Conservation (phyloP, 352 stramenopile genomes). For the Thraustotheca clavata region DNA sequence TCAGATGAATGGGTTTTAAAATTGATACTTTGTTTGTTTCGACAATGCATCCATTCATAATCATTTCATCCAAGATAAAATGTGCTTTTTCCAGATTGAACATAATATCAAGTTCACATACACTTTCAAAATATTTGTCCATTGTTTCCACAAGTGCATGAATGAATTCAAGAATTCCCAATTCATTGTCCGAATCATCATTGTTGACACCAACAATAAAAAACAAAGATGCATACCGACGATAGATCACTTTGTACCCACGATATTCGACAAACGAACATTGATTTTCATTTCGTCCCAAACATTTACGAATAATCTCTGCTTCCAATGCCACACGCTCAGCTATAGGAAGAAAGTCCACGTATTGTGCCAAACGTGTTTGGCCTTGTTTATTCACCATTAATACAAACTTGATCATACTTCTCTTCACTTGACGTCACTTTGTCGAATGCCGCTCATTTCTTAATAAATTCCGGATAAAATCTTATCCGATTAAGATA, state of each 20-base stretch:
- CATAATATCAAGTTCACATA: constrained; percentile 90
- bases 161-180: constrained; percentile 99
- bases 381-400: constrained; percentile 99
- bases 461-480: neutral
- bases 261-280: constrained; percentile 99
- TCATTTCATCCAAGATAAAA: constrained; percentile 93
- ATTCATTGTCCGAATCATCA: constrained; percentile 96
- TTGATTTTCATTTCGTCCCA: constrained; percentile 96
- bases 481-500: no score
- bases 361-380: constrained; percentile 99
- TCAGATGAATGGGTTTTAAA: constrained; percentile 96
- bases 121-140: constrained; percentile 98
- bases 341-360: constrained; percentile 98
- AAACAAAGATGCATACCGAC: constrained; percentile 98
- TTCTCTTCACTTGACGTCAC: constrained; percentile 8
- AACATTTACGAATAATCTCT: constrained; percentile 99
- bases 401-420: constrained; percentile 95
- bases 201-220: constrained; percentile 99
- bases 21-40: constrained; percentile 99
- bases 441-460: neutral
- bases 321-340: constrained; percentile 97
- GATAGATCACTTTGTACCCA: constrained; percentile 98
- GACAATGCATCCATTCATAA: constrained; percentile 99
- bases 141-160: constrained; percentile 99
- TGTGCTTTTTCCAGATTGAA: constrained; percentile 89